phyloP scores from a whole-genome alignment of 345 rosid genomes.

The Geranium rotundifolium region DNA sequence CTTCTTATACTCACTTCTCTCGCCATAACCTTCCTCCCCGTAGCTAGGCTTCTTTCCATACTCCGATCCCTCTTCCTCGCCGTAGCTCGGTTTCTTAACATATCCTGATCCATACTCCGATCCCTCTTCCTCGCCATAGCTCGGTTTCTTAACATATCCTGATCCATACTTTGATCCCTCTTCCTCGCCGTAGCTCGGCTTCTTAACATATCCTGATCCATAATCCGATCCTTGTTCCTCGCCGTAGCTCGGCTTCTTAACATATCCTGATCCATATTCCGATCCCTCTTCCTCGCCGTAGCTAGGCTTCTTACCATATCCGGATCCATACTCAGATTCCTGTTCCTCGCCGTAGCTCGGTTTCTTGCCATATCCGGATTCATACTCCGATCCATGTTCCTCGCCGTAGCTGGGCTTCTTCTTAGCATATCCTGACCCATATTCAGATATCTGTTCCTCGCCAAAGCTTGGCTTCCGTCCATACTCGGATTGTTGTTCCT shows the following conservation, averaged over 20 bases:
- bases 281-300: not conserved
- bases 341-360: too few relatives aligned
- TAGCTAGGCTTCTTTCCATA: too few relatives aligned
- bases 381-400: not conserved
- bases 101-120: too few relatives aligned
- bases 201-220: conserved; percentile 3
- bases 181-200: too few relatives aligned
- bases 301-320: conserved; percentile 21
- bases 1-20: conserved; percentile 1
- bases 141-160: too few relatives aligned
- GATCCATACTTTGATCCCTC: too few relatives aligned
- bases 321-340: conserved; percentile 20
- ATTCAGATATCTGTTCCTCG: conserved; percentile 9
- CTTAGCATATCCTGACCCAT: conserved; percentile 7
- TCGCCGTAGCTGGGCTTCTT: conserved; percentile 4
- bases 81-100: too few relatives aligned
- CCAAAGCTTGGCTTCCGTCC: not conserved
- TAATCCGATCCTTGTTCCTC: conserved; percentile 16
- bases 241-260: conserved; percentile 9
- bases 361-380: not conserved
- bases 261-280: conserved; percentile 15
- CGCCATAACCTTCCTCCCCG: too few relatives aligned
- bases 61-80: too few relatives aligned
- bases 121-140: too few relatives aligned
- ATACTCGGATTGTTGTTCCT: not conserved